Evolutionary conservation across 2,329 filamentous ascomycete species (phyloP), one percentile per base, ranked within the genome.

Genomic region (Aspergillus melleus): DNA sequence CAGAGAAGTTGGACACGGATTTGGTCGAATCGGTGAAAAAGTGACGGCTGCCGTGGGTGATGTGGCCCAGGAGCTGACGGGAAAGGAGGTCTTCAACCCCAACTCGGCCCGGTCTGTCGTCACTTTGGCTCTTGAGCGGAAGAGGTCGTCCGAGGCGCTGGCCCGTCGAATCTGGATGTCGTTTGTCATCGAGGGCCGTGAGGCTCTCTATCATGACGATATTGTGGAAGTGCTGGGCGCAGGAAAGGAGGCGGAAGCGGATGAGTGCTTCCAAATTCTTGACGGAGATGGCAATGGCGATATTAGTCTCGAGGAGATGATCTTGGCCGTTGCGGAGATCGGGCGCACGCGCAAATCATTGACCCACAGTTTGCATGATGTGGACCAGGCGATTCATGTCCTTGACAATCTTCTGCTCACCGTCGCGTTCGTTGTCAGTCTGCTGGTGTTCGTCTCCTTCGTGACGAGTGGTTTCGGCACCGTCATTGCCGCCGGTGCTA

Each of bases 161-260:
- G 93, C 91, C n/a, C 89, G 87, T 66, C 90, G 95, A 70, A 89
- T 98, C 63, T 98, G 95, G 95, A 96, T 97, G 91, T 97, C 93
- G 0, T 96, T 97, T 72, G 95, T 96, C 1, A 87, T 95, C 4
- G 94, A 98, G 76, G 92, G 92, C 68, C 88, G 88, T 60, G 91
- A 97, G 46, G 81, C 88, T 0, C 82, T 99, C 9, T 91, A 85
- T 66, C 77, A 85, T 9, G 92, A 96, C 4, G 95, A 99, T 72
- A 84, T 99, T 42, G 74, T 88, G 30, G 94, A 98, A 73, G 94
- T 98, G 10, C 88, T 99, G 60, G 94, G 94, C 2, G 79, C 85
- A 0, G 85, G 86, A 6, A 88, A 90, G 68, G 86, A 87, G 63
- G 81, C 85, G 0, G 91, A 96, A 63, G 95, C 95, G 2, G 90